Percentiles rank a stretch among this genome's conserved stretches.
Conservation (phyloP, 1,284 basidiomycete species). For the Sparassis latifolia region DNA sequence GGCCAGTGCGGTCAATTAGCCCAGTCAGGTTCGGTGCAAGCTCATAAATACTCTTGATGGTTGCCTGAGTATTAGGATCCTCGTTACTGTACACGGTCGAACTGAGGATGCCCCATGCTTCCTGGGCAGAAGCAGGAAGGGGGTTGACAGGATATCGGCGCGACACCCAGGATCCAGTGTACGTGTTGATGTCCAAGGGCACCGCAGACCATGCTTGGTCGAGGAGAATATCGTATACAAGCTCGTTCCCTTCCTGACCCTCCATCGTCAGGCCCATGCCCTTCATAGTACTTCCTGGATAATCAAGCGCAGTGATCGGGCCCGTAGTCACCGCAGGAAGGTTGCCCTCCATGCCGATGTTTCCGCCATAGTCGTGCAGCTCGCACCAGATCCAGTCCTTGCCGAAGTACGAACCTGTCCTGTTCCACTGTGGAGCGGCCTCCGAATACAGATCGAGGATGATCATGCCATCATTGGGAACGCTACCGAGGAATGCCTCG, state of each 20-base stretch:
- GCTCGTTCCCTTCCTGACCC: conserved; percentile 39
- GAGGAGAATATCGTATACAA: conserved; percentile 36
- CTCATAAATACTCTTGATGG: conserved; percentile 36
- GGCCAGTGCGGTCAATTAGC: conserved; percentile 27
- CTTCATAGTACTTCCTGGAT: conserved; percentile 29
- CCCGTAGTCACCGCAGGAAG: conserved; percentile 27
- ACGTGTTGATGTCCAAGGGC: conserved; percentile 25
- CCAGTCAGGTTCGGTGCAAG: conserved; percentile 28
- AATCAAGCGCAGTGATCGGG: conserved; percentile 27
- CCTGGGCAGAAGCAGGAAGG: conserved; percentile 22
- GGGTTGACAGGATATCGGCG: conserved; percentile 29
- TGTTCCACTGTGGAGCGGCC: conserved; percentile 35
- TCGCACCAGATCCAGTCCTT: conserved; percentile 42
- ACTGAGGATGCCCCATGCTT: conserved; percentile 33
- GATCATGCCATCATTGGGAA: conserved; percentile 32
- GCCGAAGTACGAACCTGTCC: conserved; percentile 33
- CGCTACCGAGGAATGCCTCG: conserved; percentile 34
- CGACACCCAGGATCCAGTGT: conserved; percentile 29
- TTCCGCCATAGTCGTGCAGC: conserved; percentile 37
- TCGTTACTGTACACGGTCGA: conserved; percentile 35
- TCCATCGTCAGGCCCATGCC: conserved; percentile 37
- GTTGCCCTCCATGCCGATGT: conserved; percentile 37
- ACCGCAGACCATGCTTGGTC: conserved; percentile 36
- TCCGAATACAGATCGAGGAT: conserved; percentile 39
- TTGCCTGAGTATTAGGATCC: conserved; percentile 28